Percentiles rank a stretch among this genome's conserved stretches.
Conservation (phyloP, 2,329 filamentous ascomycete species). For the Clonostachys rosea region DNA sequence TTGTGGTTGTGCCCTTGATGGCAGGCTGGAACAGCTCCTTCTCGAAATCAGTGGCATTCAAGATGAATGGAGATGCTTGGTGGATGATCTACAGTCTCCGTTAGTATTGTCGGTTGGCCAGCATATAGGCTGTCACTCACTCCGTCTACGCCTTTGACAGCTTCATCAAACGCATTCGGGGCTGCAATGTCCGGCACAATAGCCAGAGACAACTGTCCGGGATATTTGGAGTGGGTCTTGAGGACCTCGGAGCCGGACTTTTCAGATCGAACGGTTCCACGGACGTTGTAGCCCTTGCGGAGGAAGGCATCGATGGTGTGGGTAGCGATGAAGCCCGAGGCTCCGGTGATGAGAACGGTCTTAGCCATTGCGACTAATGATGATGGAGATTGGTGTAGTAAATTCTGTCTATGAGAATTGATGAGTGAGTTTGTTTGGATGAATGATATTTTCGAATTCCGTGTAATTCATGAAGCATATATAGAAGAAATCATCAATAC, state of each 20-base stretch:
- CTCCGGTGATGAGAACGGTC: constrained; percentile 25
- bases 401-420: too few species aligned
- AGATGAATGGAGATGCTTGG: constrained; percentile 30
- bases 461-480: too few species aligned
- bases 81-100: not conserved
- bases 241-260: constrained; percentile 24
- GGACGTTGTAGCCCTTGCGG: constrained; percentile 18
- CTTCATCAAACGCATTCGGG: constrained; percentile 24
- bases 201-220: constrained; percentile 30
- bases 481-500: too few species aligned
- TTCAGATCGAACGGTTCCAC: constrained; percentile 19
- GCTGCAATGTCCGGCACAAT: constrained; percentile 33
- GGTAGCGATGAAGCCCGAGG: constrained; percentile 22
- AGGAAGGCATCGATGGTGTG: constrained; percentile 24
- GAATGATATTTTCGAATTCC: too few species aligned
- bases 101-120: constrained; percentile 3
- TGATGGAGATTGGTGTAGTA: too few species aligned
- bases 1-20: constrained; percentile 35
- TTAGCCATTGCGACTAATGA: constrained; percentile 2
- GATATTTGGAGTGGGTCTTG: constrained; percentile 24
- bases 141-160: constrained; percentile 31
- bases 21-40: constrained; percentile 37
- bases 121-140: constrained; percentile 38
- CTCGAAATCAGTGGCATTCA: constrained; percentile 34
- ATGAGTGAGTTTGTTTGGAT: too few species aligned